Conservation (phyloP, 345 rosid species). For the Melastoma malabathricum region DNA sequence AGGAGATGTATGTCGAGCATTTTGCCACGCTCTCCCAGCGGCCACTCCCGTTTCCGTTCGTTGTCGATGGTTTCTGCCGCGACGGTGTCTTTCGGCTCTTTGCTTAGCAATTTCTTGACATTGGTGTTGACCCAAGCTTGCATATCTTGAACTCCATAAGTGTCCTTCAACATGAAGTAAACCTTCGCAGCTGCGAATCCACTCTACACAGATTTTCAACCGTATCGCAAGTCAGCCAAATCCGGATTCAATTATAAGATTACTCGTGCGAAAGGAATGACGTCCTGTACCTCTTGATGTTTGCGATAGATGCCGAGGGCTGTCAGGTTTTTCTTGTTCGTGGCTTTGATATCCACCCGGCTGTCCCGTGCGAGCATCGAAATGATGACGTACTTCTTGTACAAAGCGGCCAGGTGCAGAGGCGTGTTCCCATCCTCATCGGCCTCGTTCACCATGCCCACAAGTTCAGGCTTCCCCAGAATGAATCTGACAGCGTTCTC, state of each 20-base stretch:
- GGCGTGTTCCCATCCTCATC: conserved; percentile 24
- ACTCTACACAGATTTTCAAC: conserved; percentile 1
- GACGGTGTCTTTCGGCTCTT: conserved; percentile 1
- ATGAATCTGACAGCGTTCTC: conserved; percentile 6
- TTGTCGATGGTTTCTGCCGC: background rate
- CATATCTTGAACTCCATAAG: conserved; percentile 10
- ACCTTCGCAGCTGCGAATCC: conserved; percentile 18
- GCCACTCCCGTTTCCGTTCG: background rate
- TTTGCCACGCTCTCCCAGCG: background rate
- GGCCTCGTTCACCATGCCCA: conserved; percentile 8
- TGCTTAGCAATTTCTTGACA: conserved; percentile 8
- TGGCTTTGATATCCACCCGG: background rate
- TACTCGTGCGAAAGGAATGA: background rate
- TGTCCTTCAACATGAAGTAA: conserved; percentile 14
- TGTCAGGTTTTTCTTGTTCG: conserved; percentile 10
- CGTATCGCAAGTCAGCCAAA: background rate
- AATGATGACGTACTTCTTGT: conserved; percentile 6
- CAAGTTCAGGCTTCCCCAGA: background rate
- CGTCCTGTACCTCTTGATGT: conserved; percentile 5
- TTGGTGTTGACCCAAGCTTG: conserved; percentile 10
- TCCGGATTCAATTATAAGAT: no score
- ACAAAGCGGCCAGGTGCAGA: conserved; percentile 16
- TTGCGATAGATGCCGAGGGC: conserved; percentile 9
- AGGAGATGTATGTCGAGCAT: conserved; percentile 13
- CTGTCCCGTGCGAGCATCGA: conserved; percentile 3